Percentiles rank a stretch among this genome's conserved stretches.
Evolutionary conservation across 2,329 filamentous ascomycete species (phyloP).

Genomic region (Daldinia sp.): DNA sequence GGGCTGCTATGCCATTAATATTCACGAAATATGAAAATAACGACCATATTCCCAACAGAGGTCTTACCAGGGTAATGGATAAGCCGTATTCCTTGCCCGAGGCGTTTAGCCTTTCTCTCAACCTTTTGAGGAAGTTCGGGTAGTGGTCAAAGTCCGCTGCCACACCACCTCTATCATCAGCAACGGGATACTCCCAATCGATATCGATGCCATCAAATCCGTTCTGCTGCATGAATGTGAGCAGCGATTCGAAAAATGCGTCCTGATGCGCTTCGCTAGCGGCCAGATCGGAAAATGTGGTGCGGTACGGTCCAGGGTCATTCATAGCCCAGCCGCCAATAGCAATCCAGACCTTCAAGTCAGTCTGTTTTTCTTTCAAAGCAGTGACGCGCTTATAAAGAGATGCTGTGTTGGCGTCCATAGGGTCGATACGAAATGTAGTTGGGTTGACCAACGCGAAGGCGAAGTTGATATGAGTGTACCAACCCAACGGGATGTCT

Average conservation of each 20-base stretch:
- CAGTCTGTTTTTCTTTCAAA: constrained; percentile 37
- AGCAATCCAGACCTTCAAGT: constrained; percentile 45
- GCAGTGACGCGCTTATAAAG: neutral
- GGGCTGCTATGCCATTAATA: constrained; percentile 51
- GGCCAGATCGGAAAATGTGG: constrained; percentile 35
- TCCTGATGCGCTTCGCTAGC: constrained; percentile 38
- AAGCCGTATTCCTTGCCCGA: constrained; percentile 17
- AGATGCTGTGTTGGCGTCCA: constrained; percentile 1
- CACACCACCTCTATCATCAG: constrained; percentile 33
- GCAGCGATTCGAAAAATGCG: constrained; percentile 50
- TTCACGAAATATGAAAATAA: neutral
- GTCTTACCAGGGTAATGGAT: constrained; percentile 24
- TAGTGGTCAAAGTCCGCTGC: neutral
- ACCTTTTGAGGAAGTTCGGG: neutral
- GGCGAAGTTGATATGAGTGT: constrained; percentile 49
- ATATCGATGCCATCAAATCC: constrained; percentile 55
- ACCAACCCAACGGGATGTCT: constrained; percentile 36
- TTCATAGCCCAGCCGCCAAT: constrained; percentile 49
- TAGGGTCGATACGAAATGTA: constrained; percentile 40
- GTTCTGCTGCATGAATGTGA: constrained; percentile 47
- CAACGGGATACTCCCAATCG: constrained; percentile 51
- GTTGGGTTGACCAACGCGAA: constrained; percentile 46
- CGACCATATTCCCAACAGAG: neutral
- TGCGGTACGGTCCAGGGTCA: constrained; percentile 38
- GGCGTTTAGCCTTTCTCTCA: neutral